Conservation (phyloP, 139 green algal species). For the Picochlorum sp. region DNA sequence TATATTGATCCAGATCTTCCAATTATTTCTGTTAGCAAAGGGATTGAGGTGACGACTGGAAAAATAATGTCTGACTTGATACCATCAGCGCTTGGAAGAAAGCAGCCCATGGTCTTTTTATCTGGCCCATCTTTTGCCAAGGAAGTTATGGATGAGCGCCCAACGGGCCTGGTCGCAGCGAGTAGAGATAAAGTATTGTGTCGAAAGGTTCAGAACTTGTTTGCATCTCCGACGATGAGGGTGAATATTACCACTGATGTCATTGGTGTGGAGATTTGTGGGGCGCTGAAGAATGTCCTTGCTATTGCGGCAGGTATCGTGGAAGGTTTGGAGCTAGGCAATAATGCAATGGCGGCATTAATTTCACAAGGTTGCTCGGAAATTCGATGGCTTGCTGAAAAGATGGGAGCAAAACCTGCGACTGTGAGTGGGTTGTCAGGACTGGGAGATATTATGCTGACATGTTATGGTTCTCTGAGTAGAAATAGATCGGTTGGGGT, state of each 20-base stretch:
- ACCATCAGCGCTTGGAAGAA: slow-evolving; percentile 61
- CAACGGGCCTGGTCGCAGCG: slow-evolving; percentile 80
- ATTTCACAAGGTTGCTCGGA: slow-evolving; percentile 71
- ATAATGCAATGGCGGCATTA: slow-evolving; percentile 94
- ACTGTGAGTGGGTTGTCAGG: slow-evolving; percentile 87
- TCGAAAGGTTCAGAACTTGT: slow-evolving; percentile 62
- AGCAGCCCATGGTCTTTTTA: slow-evolving; percentile 82
- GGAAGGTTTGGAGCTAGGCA: slow-evolving; percentile 87
- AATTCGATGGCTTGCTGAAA: slow-evolving; percentile 89
- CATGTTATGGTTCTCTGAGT: slow-evolving; percentile 91
- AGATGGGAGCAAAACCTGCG: slow-evolving; percentile 83
- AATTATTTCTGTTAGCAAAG: slow-evolving; percentile 93
- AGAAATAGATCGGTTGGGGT: slow-evolving; percentile 89
- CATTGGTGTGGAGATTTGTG: slow-evolving; percentile 92
- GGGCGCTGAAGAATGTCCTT: slow-evolving; percentile 98
- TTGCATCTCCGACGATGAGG: slow-evolving; percentile 78
- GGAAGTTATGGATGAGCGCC: slow-evolving; percentile 75
- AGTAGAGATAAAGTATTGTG: slow-evolving; percentile 55
- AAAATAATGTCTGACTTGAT: slow-evolving; percentile 93
- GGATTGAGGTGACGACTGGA: slow-evolving; percentile 69
- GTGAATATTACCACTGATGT: slow-evolving; percentile 94
- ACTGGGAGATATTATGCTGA: slow-evolving; percentile 98
- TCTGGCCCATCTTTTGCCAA: slow-evolving; percentile 90
- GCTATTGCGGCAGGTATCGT: slow-evolving; percentile 97
- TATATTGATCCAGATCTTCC: slow-evolving; percentile 69